These are phyloP conservation scores for Durio zibethinus DNA, from an alignment of 345 rosid species.

Conservation along the genomic window DNA sequence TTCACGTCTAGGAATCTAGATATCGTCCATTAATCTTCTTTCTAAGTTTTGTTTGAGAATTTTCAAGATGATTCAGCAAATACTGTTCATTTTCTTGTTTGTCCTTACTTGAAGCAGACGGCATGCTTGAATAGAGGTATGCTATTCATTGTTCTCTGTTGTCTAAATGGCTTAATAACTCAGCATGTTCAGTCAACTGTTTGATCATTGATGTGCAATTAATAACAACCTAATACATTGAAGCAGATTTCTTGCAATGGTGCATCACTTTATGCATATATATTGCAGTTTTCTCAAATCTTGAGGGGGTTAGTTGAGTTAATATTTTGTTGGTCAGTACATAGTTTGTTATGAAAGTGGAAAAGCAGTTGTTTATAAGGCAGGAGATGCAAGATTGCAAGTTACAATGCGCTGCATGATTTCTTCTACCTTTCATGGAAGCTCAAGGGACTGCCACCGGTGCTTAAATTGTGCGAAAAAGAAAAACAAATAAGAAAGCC, in stretches of 20 bases:
- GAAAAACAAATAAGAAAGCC: background rate
- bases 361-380: background rate
- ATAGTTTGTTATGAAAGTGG: background rate
- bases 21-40: slow-evolving; percentile 14
- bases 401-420: background rate
- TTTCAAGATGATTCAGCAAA: slow-evolving; percentile 8
- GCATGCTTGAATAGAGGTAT: slow-evolving; percentile 15
- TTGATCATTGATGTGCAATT: background rate
- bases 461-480: background rate
- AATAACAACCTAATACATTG: background rate
- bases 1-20: slow-evolving; percentile 56
- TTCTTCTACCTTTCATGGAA: background rate
- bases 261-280: background rate
- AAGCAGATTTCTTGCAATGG: background rate
- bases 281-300: background rate
- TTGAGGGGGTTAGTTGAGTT: background rate
- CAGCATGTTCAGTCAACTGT: background rate
- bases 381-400: background rate
- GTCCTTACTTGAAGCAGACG: background rate
- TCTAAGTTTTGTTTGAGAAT: slow-evolving; percentile 12
- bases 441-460: background rate
- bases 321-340: background rate
- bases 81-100: slow-evolving; percentile 7
- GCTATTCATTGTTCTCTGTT: background rate
- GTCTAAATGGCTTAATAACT: slow-evolving; percentile 7